phyloP scores from a whole-genome alignment of 1,284 basidiomycete species.

The Mycena citricolor region DNA sequence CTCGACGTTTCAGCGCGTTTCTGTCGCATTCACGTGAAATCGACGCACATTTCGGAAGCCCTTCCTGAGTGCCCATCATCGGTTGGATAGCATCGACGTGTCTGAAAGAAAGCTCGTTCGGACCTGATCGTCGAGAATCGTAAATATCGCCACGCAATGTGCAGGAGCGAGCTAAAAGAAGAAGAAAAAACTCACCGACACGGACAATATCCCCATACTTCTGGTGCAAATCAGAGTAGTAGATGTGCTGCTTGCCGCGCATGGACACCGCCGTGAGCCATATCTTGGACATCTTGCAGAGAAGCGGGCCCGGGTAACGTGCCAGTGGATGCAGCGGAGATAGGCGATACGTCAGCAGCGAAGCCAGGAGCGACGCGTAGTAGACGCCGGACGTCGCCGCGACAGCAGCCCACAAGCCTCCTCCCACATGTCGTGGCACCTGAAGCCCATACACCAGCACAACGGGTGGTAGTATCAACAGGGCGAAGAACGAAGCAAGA shows the following conservation, averaged over 20 bases:
- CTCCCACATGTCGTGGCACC: no score
- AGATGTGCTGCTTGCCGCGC: slow-evolving; percentile 19
- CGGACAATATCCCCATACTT: slow-evolving; percentile 22
- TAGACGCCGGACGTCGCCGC: slow-evolving; percentile 12
- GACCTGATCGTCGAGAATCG: slow-evolving; percentile 28
- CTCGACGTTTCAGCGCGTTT: no score
- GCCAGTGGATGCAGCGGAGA: slow-evolving; percentile 21
- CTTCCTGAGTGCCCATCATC: slow-evolving; percentile 26
- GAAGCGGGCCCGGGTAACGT: slow-evolving; percentile 20
- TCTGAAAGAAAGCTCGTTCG: slow-evolving; percentile 33
- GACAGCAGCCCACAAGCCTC: no score
- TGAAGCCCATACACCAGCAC: no score
- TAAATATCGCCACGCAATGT: no score
- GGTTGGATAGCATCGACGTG: slow-evolving; percentile 27
- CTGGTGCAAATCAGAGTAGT: slow-evolving; percentile 17
- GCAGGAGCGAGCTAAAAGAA: not conserved
- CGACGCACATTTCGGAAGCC: slow-evolving; percentile 33
- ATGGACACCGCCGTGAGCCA: slow-evolving; percentile 17
- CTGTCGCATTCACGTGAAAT: no score
- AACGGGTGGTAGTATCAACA: slow-evolving; percentile 11
- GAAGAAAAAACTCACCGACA: slow-evolving; percentile 16
- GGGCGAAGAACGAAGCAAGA: slow-evolving; percentile 2
- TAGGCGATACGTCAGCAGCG: slow-evolving; percentile 16
- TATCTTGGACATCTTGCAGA: slow-evolving; percentile 21
- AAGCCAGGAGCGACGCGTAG: slow-evolving; percentile 8